Evolutionary conservation across 2,329 filamentous ascomycete species (phyloP), one percentile per base, ranked within the genome.

Genomic region (Cladosporium sp.): DNA sequence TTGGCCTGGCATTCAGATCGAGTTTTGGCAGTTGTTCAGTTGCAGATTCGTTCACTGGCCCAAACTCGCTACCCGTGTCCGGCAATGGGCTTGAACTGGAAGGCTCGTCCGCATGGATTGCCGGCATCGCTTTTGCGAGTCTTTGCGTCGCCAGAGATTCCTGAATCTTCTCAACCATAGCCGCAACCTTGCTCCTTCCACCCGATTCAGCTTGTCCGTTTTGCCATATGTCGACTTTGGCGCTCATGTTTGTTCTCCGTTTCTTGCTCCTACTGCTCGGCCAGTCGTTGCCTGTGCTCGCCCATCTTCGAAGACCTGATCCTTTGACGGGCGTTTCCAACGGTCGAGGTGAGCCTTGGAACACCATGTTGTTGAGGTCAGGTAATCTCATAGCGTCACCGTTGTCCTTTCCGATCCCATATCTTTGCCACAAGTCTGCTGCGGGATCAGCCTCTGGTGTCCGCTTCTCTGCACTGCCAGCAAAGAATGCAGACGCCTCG

Each of bases 271-370:
- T 63, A 43, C 57, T 58, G 60, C 62, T 54, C 56, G 74, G 74
- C 61, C 73, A 77, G 50, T 77, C 73, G 8, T 73, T 66, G 9
- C 74, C 74, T 49, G 74, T 76, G 58, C 75, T 78, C 20, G 72
- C 71, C 74, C 74, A 78, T 54, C 75, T 62, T 43, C 74, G 64
- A 42, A 77, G 62, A 2, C 73, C 73, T 18, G 74, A 70, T 53
- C 69, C 73, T 51, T 74, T 75, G 8, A 69, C 69, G 22, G 70
- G 72, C 11, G 71, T 68, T 48, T 64, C 64, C n/a, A 63, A 55
- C 4, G 73, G 73, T 17, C 69, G 68, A 18, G 75, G 74, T 1
- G 75, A 77, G 1, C 70, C 69, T 41, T 74, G 71, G 51, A 70
- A 69, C 45, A 73, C 70, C 17, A 76, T 62, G 53, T 71, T 70